phyloP scores from a whole-genome alignment of 2,329 filamentous ascomycete genomes.

The Endoconidiophora laricicola region DNA sequence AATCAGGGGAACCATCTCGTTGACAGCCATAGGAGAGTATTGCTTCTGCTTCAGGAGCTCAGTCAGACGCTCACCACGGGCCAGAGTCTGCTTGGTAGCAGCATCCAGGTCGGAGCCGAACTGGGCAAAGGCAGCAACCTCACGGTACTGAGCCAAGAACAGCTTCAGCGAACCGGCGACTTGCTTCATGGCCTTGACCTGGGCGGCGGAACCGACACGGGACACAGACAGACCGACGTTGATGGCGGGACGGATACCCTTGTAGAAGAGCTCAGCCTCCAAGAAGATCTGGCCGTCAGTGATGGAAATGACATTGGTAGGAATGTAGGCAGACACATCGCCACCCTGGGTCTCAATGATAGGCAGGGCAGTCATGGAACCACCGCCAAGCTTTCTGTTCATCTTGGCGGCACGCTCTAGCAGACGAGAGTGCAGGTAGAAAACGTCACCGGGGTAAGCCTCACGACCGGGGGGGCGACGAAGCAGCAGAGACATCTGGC shows the following conservation, averaged over 20 bases:
- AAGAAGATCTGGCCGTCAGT: conserved; percentile 99
- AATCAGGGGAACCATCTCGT: conserved; percentile 99
- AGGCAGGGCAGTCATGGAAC: conserved; percentile 92
- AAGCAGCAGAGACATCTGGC: conserved; percentile 96
- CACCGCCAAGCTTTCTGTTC: conserved; percentile 86
- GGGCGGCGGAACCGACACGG: conserved; percentile 97
- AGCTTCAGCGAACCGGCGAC: conserved; percentile 99
- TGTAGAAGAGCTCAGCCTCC: conserved; percentile 99
- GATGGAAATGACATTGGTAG: conserved; percentile 99
- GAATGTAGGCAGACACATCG: conserved; percentile 99
- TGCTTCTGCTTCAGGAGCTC: conserved; percentile 99
- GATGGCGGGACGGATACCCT: conserved; percentile 98
- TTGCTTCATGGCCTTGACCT: conserved; percentile 99
- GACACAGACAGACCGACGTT: conserved; percentile 99
- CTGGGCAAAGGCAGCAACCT: conserved; percentile 97
- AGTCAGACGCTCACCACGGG: conserved; percentile 94
- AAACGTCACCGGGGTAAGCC: conserved; percentile 97
- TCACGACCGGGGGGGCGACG: conserved; percentile 97
- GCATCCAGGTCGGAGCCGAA: conserved; percentile 99
- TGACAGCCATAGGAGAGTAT: conserved; percentile 95
- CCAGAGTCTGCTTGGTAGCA: conserved; percentile 95
- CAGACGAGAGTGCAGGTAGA: conserved; percentile 98
- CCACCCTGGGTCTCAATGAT: conserved; percentile 99
- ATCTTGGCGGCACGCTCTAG: conserved; percentile 99
- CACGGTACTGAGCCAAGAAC: conserved; percentile 99